Base-by-base conservation (phyloP, 495 filamentous ascomycete genomes). In the Chlorociboria aeruginascens region DNA sequence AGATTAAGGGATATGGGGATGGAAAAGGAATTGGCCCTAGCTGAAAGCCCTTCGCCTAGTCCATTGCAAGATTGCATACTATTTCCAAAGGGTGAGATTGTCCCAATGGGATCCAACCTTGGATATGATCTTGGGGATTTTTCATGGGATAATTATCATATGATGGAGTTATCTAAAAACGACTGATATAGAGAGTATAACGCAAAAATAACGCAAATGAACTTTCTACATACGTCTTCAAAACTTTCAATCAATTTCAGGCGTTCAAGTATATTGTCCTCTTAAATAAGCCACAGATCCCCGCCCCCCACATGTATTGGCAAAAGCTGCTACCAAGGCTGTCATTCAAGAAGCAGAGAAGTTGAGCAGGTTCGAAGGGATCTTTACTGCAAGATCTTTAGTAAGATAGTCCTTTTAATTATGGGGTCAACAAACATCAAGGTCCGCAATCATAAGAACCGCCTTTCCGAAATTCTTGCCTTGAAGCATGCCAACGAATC, bases 391-490 rank as follows among this genome's bases (percentile, higher is more conserved):
- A 40, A 40, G 16, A 8, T 9, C 7, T 9, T 42, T 25, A 28
- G 14, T 9, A 42, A 42, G 31, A 33, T 20, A 44, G n/a, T 34
- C 8, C 10, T 12, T 10, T 44, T 10, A 30, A 34, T 16, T 32
- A 29, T 30, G 8, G 16, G 31, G 20, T 13, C 2, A 25, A 50
- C 43, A 2, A 36, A 50, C 46, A 28, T 50, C 45, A 30, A 34
- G 30, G 46, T 69, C 63, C 49, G 65, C 66, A 52, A 90, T 81
- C 68, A 86, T 83, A 52, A 95, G 51, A 17, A 93, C 76, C 31
- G 88, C 86, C 72, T 97, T 97, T 51, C 89, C 89, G 69, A 86
- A 84, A 68, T 97, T 97, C 65, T 87, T 80, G 29, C 89, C 89
- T 60, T 82, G 59, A 46, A 95, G 70, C 70, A 97, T 81, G n/a